Percentiles rank a stretch among this genome's conserved stretches.
Conservation (phyloP, 176 grass and related monocot genomes). For the Eleusine coracana region DNA sequence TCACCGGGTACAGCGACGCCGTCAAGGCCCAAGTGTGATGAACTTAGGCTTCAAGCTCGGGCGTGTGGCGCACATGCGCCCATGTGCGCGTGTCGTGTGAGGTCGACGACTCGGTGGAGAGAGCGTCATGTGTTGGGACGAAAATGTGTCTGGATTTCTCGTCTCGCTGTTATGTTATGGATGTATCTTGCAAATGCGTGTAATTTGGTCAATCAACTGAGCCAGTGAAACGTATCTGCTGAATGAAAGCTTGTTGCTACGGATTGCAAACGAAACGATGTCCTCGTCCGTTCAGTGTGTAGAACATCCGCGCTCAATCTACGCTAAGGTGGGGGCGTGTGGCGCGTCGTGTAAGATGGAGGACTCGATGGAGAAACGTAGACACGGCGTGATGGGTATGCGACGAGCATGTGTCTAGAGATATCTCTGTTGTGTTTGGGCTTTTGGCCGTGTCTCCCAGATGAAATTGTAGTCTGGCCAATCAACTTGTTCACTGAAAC, state of each 20-base stretch:
- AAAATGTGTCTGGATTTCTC: neutral
- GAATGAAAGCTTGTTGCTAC: too few species aligned
- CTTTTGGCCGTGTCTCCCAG: too few species aligned
- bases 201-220: neutral
- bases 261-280: too few species aligned
- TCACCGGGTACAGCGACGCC: conserved; percentile 53
- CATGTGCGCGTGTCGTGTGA: neutral
- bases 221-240: neutral
- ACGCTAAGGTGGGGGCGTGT: too few species aligned
- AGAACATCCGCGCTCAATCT: too few species aligned
- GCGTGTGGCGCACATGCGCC: neutral
- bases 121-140: neutral
- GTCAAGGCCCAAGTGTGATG: conserved; percentile 51
- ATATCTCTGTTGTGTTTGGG: too few species aligned
- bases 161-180: neutral
- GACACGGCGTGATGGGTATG: too few species aligned
- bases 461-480: too few species aligned
- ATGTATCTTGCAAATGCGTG: neutral
- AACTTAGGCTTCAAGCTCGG: neutral
- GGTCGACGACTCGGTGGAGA: neutral
- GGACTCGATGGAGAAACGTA: too few species aligned
- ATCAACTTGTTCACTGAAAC: neutral
- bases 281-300: too few species aligned
- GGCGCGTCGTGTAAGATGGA: too few species aligned
- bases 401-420: too few species aligned